phyloP scores from a whole-genome alignment of 2,329 filamentous ascomycete genomes.

The Sclerotinia glacialis region DNA sequence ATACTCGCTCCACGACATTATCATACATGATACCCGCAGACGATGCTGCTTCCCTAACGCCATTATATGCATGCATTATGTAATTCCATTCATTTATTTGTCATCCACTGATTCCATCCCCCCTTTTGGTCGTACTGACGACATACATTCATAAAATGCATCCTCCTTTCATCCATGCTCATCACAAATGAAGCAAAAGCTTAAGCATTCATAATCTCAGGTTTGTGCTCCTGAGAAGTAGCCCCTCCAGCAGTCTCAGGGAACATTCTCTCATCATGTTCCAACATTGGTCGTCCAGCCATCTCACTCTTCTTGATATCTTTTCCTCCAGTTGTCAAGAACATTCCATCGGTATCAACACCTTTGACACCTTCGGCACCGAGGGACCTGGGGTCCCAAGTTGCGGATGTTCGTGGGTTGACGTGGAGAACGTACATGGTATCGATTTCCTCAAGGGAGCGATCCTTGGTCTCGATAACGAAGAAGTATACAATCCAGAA shows the following conservation, averaged over 20 bases:
- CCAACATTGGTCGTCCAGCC: conserved; percentile 25
- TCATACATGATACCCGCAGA: conserved; percentile 7
- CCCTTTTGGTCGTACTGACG: background rate
- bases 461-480: conserved; percentile 69
- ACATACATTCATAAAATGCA: background rate
- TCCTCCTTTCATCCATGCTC: background rate
- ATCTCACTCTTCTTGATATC: conserved; percentile 28
- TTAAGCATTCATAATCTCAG: conserved; percentile 6
- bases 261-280: conserved; percentile 29
- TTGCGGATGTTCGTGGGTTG: conserved; percentile 44
- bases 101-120: background rate
- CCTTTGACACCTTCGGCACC: conserved; percentile 27
- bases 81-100: background rate
- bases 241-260: conserved; percentile 21
- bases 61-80: conserved; percentile 3
- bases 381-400: conserved; percentile 31
- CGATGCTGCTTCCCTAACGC: conserved; percentile 9
- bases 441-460: conserved; percentile 76
- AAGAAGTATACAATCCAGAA: conserved; percentile 74
- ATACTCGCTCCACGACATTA: background rate
- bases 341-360: conserved; percentile 23
- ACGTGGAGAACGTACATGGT: conserved; percentile 64
- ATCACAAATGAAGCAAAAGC: background rate
- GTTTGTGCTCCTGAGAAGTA: background rate
- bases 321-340: conserved; percentile 25